Base-by-base conservation (phyloP, 169 alveolate genomes). In the Cryptosporidium sp. region DNA sequence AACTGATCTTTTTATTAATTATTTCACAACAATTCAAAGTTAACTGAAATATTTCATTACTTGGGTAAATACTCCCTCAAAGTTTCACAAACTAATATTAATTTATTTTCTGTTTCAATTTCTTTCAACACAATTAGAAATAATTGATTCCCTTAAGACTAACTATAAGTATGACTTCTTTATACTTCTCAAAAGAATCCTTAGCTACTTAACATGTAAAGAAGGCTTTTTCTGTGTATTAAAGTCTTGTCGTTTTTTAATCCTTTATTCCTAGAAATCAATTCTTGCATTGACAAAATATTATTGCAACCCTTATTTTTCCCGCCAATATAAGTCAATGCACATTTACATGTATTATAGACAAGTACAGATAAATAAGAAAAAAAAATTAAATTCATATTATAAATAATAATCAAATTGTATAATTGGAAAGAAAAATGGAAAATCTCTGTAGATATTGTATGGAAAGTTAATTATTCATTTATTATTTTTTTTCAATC, bases 341-440 rank as follows among this genome's bases (percentile, higher is more conserved):
- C 53, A 72, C 29, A 73, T 70, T 73, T 73, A 73, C 86, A 73
- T 73, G 86, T 73, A 56, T 31, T 62, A 73, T 53, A 73, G 86
- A 73, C 86, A 73, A 56, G 72, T 73, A 73, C 86, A 56, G 86
- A 53, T 35, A 51, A 21, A 73, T 29, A 56, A 9, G n/a, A 26
- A 44, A 45, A 69, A 39, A 0, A 53, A 53, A 3, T 53, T 1
- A 18, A 53, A 16, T 53, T 23, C 29, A 53, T 5, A 16, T 18
- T 53, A 23, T 14, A n/a, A 53, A 23, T 53, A 53, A 53, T 53
- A 53, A 53, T 18, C 29, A n/a, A 53, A n/a, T 21, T 23, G 56
- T 14, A 56, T 21, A 23, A 7, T 23, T 53, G 0, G 10, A 31
- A 53, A 53, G n/a, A 7, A 14, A 53, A 23, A 23, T 56, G 39